phyloP scores from a whole-genome alignment of 2,329 filamentous ascomycete genomes.

The Trichoderma pleuroti region DNA sequence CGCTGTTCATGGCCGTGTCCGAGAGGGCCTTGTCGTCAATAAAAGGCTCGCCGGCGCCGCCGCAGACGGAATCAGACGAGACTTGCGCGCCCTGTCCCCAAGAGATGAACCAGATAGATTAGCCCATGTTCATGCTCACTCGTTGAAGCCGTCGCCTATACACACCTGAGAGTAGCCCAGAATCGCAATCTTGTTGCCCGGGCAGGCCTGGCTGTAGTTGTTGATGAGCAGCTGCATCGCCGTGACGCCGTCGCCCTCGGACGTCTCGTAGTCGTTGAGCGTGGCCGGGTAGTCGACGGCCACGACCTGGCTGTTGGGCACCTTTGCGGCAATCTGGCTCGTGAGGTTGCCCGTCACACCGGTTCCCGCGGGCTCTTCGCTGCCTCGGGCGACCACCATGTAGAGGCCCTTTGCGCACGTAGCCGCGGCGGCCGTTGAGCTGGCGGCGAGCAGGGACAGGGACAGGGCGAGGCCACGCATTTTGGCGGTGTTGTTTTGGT shows the following conservation, averaged over 20 bases:
- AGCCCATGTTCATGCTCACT: not conserved
- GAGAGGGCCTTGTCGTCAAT: constrained; percentile 26
- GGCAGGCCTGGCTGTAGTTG: constrained; percentile 35
- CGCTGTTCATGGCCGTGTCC: constrained; percentile 31
- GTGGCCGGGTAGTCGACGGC: constrained; percentile 39
- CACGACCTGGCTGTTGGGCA: constrained; percentile 35
- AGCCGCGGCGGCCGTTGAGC: constrained; percentile 7
- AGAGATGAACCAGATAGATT: not conserved
- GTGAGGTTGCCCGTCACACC: constrained; percentile 36
- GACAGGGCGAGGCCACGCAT: constrained; percentile 18
- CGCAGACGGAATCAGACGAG: constrained; percentile 37
- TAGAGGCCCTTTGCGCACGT: constrained; percentile 38
- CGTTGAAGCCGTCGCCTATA: not conserved
- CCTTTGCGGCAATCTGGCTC: constrained; percentile 29
- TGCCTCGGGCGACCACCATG: constrained; percentile 41
- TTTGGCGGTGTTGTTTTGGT: not conserved
- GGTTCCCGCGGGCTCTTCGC: constrained; percentile 33
- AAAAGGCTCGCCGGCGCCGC: constrained; percentile 31
- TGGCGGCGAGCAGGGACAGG: constrained; percentile 16
- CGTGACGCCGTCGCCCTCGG: constrained; percentile 34
- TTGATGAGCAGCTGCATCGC: constrained; percentile 32
- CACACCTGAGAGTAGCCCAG: constrained; percentile 42
- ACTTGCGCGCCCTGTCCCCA: constrained; percentile 38
- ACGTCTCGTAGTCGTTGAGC: constrained; percentile 33
- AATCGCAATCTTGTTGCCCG: constrained; percentile 39